Evolutionary conservation across 768 basidiomycete genomes (phyloP), one percentile per base, ranked within the genome.

Genomic region (Phlebiopsis flavidoalba): DNA sequence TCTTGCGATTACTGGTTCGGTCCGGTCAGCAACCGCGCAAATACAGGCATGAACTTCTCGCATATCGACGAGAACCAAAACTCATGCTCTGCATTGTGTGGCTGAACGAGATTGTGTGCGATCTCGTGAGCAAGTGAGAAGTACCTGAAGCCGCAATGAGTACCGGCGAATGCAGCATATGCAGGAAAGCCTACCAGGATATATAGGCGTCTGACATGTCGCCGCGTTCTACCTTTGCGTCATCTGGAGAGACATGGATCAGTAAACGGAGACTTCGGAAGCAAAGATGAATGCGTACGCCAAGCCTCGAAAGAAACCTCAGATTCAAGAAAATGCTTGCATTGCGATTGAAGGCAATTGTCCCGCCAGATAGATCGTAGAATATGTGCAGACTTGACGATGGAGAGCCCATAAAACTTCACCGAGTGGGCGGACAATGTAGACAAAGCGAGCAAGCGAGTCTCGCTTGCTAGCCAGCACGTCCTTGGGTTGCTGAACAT

Each of bases 1-100:
- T 31, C 26, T 31, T 31, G 26, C 26, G 26, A 43, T 8, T 43
- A 43, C 8, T 43, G 40, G 17, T 12, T 43, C 8, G 50, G n/a
- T 17, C 46, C 35, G 31, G 12, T 24, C 33, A 64, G 51, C 21
- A 64, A 43, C 43, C 43, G 50, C 15, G 43, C 59, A 19, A 64
- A 58, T 1, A 53, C 40, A 19, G 58, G 60, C 26, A 87, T 69
- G 67, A 81, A 80, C 36, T 79, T 81, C 73, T 97, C 92, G 64
- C 90, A 91, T 19, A 98, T 89, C 6, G 91, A 86, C 31, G 93
- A 93, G 67, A 96, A 95, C 72, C 93, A 97, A 72, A 97, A 98
- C 64, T 94, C 93, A 64, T 96, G 95, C 69, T 95, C 88, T 0
- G 91, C 87, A 71, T 96, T 95, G 67, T 97, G 95, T 0, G 85